Conservation (phyloP, 139 green algal genomes). For the Limnomonas spitsbergensis region DNA sequence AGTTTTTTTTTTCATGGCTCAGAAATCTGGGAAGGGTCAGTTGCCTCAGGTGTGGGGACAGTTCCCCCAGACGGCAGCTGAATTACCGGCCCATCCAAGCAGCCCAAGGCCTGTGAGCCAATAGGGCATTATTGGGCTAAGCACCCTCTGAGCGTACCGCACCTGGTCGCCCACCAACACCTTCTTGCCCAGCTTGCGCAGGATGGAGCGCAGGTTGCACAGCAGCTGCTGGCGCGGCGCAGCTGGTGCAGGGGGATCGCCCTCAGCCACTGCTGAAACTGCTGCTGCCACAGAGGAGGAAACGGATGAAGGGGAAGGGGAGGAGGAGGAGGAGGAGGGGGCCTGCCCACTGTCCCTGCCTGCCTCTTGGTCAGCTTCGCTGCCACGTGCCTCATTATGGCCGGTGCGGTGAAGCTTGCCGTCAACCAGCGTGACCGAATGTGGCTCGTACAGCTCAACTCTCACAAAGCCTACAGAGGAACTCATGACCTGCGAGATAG, state of each 20-base stretch:
- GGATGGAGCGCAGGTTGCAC: slow-evolving; percentile 76
- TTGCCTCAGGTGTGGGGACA: too few relatives aligned
- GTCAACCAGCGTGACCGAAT: background rate
- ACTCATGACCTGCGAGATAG: slow-evolving; percentile 1
- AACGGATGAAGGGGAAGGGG: background rate
- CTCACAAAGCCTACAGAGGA: slow-evolving; percentile 4
- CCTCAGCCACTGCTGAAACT: background rate
- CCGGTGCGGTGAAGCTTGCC: background rate
- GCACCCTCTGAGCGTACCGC: too few relatives aligned
- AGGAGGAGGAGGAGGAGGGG: background rate
- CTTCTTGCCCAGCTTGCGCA: slow-evolving; percentile 86
- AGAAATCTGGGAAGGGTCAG: too few relatives aligned
- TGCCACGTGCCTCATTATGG: too few relatives aligned
- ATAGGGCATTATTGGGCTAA: too few relatives aligned
- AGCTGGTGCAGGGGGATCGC: slow-evolving; percentile 1
- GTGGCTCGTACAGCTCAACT: slow-evolving; percentile 1
- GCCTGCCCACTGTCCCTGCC: too few relatives aligned
- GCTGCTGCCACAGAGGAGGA: too few relatives aligned
- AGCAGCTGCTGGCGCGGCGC: slow-evolving; percentile 54
- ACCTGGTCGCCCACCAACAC: slow-evolving; percentile 90
- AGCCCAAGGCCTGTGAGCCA: too few relatives aligned
- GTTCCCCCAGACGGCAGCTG: too few relatives aligned
- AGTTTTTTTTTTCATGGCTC: too few relatives aligned
- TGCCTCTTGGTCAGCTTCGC: too few relatives aligned
- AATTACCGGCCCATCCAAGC: too few relatives aligned